Evolutionary conservation across 768 basidiomycete species (phyloP).

Genomic region (Hydnum rufescens): DNA sequence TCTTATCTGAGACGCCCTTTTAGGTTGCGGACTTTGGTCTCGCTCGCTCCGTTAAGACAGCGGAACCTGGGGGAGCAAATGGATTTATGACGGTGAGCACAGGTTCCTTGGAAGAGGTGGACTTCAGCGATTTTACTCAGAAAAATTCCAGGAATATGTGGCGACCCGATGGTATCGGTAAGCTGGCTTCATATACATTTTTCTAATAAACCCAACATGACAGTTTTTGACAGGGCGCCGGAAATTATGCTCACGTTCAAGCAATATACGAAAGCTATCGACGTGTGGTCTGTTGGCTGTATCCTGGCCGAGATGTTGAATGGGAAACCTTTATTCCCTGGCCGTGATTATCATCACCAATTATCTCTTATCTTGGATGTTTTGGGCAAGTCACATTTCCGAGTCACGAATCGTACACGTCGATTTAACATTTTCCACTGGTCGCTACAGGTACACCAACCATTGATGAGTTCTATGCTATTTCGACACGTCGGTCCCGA

Average conservation of each 20-base stretch:
- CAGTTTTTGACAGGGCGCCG: too few relatives aligned
- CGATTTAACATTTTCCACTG: background rate
- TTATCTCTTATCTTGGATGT: slow-evolving; percentile 90
- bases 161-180: slow-evolving; percentile 98
- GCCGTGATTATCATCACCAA: slow-evolving; percentile 85
- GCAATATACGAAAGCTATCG: slow-evolving; percentile 81
- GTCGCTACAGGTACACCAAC: slow-evolving; percentile 72
- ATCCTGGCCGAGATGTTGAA: slow-evolving; percentile 93
- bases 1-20: too few relatives aligned
- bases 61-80: slow-evolving; percentile 16
- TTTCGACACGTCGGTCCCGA: slow-evolving; percentile 74
- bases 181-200: too few relatives aligned
- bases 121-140: background rate
- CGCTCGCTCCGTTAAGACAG: slow-evolving; percentile 29
- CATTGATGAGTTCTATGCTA: slow-evolving; percentile 93
- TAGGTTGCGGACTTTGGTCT: slow-evolving; percentile 79
- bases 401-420: slow-evolving; percentile 13
- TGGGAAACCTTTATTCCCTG: slow-evolving; percentile 90
- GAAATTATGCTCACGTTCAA: slow-evolving; percentile 99
- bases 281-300: slow-evolving; percentile 76
- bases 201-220: too few relatives aligned
- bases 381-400: slow-evolving; percentile 45
- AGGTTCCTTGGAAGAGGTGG: slow-evolving; percentile 17
- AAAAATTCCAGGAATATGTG: slow-evolving; percentile 57
- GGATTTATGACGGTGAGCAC: slow-evolving; percentile 17